These are phyloP conservation scores for Tuber borchii DNA, from an alignment of 495 filamentous ascomycete species.

Conservation along the genomic window DNA sequence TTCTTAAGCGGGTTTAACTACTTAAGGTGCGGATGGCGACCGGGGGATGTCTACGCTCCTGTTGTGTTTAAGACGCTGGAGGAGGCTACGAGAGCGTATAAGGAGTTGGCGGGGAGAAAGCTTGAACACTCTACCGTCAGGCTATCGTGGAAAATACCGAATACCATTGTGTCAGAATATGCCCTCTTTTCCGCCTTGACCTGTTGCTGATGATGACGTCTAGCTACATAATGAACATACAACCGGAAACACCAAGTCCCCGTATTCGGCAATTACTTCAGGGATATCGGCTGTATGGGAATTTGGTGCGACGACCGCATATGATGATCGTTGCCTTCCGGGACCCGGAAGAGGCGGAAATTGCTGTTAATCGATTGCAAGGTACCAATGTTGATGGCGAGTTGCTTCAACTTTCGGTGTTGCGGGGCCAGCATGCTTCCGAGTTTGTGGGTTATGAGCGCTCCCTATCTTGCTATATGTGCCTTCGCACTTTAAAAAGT, in stretches of 20 bases:
- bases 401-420: neutral
- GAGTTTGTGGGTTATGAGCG: constrained; percentile 1
- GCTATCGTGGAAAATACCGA: neutral
- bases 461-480: neutral
- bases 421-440: neutral
- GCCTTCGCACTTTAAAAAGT: neutral
- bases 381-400: neutral
- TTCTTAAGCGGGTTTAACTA: neutral
- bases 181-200: neutral
- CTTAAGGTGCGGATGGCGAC: neutral
- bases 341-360: neutral
- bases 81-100: neutral
- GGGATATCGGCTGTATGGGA: neutral
- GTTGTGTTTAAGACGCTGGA: neutral
- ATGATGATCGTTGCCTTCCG: constrained; percentile 1
- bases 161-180: neutral
- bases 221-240: constrained; percentile 2
- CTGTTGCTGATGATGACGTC: neutral
- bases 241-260: neutral
- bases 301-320: neutral
- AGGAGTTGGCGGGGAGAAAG: neutral
- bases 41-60: neutral
- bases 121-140: neutral
- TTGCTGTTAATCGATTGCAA: neutral
- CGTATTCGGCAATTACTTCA: neutral